Evolutionary conservation across 2,329 filamentous ascomycete species (phyloP), one percentile per base, ranked within the genome.

Genomic region (Xylariaceae sp.): DNA sequence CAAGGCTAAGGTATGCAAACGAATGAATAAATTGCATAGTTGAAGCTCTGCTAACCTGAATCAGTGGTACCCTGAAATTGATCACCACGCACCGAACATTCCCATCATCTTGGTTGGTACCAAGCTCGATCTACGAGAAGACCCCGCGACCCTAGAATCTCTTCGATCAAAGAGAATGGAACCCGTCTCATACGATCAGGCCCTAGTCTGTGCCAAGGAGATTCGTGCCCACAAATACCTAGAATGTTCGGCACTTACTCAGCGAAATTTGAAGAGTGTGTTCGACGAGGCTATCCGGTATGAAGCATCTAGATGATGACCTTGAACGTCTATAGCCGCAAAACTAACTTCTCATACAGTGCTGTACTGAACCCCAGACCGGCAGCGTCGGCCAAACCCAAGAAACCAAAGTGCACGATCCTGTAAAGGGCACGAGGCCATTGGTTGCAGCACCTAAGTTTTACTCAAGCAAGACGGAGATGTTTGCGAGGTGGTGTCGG

Each of bases 281-380:
- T 99, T 99, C 72, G 95, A 99, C 72, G 93, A 97, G 78, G 95
- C 95, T 32, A 99, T 99, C 72, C 89, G 95, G 95, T 98, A 79
- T 67, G 88, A 77, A 40, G 7, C 54, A 65, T 68, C 53, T 70
- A 64, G 62, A 61, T 63, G 53, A 63, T 70, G 54, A 70, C 56
- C 44, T 73, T 54, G 32, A 7, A 10, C 10, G 40, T 10, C n/a
- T 26, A 9, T 26, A 26, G 32, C 40, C 40, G n/a, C 41, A 50
- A 52, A 65, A 61, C 62, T 70, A 53, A 60, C 58, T 45, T 57
- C 19, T 12, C 2, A 14, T 18, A 14, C 67, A 91, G 88, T 68
- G 88, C 88, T 60, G 88, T 91, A 47, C 78, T 91, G 59, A 89
- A 87, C 75, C 88, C 89, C 55, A 79, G 84, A 66, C 85, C 85